Percentiles rank a stretch among this genome's conserved stretches.
Evolutionary conservation across 352 stramenopile genomes (phyloP).

Genomic region (Phytophthora citrophthora): DNA sequence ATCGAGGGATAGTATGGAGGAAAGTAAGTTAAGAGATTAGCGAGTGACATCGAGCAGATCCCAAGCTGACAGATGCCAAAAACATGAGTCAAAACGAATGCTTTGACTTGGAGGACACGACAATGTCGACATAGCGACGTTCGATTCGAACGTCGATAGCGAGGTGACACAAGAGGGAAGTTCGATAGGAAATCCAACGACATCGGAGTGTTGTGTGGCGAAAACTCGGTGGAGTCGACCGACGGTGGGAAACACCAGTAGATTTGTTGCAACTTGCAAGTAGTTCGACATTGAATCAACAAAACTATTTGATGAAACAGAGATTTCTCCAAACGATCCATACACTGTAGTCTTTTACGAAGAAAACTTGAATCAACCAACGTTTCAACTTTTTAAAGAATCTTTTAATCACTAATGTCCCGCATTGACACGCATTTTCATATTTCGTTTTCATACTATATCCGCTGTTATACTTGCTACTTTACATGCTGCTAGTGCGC

Average conservation of each 20-base stretch:
- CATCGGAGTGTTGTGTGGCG: background rate
- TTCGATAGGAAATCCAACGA: background rate
- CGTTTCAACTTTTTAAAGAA: no score
- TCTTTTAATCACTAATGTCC: no score
- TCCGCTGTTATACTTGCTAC: slow-evolving; percentile 18
- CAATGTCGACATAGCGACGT: background rate
- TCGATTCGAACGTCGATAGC: background rate
- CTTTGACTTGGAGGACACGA: background rate
- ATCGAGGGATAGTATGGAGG: slow-evolving; percentile 6
- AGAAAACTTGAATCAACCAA: no score
- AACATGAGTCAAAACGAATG: no score
- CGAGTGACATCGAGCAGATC: slow-evolving; percentile 25
- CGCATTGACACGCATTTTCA: background rate
- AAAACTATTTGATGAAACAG: no score
- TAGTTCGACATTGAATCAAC: no score
- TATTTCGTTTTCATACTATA: slow-evolving; percentile 12
- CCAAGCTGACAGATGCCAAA: slow-evolving; percentile 7
- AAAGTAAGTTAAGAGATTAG: slow-evolving; percentile 22
- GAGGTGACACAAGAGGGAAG: background rate
- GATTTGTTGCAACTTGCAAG: background rate
- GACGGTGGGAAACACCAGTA: background rate
- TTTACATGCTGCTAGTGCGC: slow-evolving; percentile 34
- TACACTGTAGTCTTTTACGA: no score
- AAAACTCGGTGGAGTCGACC: slow-evolving; percentile 2
- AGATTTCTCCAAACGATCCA: no score